Percentiles rank a stretch among this genome's conserved stretches.
phyloP scores from a whole-genome alignment of 2,329 filamentous ascomycete species.

The Penicillium sp. region DNA sequence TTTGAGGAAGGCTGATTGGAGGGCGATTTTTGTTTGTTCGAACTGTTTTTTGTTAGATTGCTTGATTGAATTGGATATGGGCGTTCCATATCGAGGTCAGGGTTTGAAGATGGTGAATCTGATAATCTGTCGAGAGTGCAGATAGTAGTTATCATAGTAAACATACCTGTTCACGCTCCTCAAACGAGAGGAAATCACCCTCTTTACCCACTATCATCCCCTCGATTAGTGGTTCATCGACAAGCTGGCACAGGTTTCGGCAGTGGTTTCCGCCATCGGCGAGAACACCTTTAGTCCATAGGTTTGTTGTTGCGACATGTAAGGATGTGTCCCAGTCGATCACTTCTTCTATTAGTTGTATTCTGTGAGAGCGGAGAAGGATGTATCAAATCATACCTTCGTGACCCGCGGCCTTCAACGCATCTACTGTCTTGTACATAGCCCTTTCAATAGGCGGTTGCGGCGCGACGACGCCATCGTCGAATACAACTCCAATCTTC shows the following conservation, averaged over 20 bases:
- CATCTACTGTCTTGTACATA: constrained; percentile 49
- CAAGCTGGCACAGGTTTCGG: constrained; percentile 23
- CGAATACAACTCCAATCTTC: constrained; percentile 57
- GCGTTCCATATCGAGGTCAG: no score
- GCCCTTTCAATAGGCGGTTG: constrained; percentile 59
- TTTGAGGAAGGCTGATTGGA: constrained; percentile 20
- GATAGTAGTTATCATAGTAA: no score
- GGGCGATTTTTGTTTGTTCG: constrained; percentile 21
- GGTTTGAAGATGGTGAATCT: no score
- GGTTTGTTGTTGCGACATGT: constrained; percentile 22
- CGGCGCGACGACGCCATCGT: constrained; percentile 57
- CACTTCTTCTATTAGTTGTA: constrained; percentile 14
- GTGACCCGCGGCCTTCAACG: constrained; percentile 54
- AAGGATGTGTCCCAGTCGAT: constrained; percentile 33
- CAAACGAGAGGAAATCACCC: constrained; percentile 21
- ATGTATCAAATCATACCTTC: constrained; percentile 30
- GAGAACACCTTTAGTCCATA: constrained; percentile 31
- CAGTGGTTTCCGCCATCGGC: constrained; percentile 33
- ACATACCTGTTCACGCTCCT: constrained; percentile 24
- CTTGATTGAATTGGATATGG: no score
- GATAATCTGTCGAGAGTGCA: not conserved
- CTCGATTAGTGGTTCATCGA: constrained; percentile 31
- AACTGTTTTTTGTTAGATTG: constrained; percentile 8
- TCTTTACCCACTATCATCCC: constrained; percentile 34
- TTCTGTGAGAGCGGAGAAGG: no score